These are phyloP conservation scores for Vicia villosa DNA, from an alignment of 306 rosid species.

Conservation along the genomic window DNA sequence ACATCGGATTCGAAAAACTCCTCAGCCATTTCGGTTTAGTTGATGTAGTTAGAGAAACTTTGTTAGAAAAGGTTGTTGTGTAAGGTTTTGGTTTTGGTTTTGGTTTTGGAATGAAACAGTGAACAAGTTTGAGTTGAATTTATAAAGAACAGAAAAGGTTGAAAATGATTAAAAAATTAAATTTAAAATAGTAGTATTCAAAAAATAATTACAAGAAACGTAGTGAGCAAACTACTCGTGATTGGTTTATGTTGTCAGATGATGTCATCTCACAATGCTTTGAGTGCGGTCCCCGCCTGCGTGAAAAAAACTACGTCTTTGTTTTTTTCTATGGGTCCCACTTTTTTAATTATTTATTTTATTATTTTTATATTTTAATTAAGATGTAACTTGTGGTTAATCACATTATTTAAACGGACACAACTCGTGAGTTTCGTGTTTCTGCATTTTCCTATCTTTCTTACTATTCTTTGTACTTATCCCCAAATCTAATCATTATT, in stretches of 20 bases:
- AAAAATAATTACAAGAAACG: conserved; percentile 32
- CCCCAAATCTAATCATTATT: neutral
- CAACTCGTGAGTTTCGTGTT: neutral
- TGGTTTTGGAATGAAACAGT: conserved; percentile 47
- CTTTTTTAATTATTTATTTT: neutral
- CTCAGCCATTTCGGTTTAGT: conserved; percentile 35
- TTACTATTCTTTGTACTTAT: neutral
- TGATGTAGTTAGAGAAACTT: neutral
- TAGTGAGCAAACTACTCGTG: conserved; percentile 44
- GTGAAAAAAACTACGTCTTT: neutral
- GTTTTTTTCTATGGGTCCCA: neutral
- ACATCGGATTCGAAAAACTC: conserved; percentile 79
- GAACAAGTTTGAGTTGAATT: conserved; percentile 38
- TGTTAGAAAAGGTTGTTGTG: neutral
- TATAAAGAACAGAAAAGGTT: conserved; percentile 17
- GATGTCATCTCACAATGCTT: conserved; percentile 44
- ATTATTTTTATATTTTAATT: neutral
- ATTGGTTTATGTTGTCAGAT: conserved; percentile 49
- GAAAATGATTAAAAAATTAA: neutral
- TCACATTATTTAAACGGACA: neutral
- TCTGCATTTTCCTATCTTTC: neutral
- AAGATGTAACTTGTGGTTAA: neutral
- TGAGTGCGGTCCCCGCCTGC: conserved; percentile 59
- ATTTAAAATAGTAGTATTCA: no score
- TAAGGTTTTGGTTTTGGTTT: conserved; percentile 34